Evolutionary conservation across 148 eudicot genomes (phyloP).

Genomic region (Fallopia convolvulus): DNA sequence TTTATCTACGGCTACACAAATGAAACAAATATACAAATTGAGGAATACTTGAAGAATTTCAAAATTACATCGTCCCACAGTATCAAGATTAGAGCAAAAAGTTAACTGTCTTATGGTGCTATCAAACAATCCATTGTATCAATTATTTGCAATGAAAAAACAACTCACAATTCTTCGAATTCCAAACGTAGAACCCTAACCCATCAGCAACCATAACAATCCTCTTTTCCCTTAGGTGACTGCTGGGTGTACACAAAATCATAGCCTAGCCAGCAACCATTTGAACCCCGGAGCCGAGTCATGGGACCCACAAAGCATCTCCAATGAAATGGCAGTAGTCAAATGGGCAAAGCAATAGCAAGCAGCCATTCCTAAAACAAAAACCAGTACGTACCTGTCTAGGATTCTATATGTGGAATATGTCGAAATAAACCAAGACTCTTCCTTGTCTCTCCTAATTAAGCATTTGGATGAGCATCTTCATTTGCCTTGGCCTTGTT

Average conservation of each 20-base stretch:
- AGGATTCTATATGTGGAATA: not conserved
- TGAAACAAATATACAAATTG: no score
- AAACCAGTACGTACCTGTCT: not conserved
- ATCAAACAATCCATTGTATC: not conserved
- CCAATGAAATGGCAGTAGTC: not conserved
- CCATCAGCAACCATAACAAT: not conserved
- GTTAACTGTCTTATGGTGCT: not conserved
- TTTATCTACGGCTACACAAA: no score
- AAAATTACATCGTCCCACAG: no score
- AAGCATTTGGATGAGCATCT: constrained; percentile 25
- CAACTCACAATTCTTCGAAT: not conserved
- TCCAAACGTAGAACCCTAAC: not conserved
- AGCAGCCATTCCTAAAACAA: constrained; percentile 1
- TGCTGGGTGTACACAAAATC: not conserved
- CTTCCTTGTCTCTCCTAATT: not conserved
- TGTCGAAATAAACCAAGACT: not conserved
- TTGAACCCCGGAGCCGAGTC: not conserved
- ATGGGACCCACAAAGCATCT: not conserved
- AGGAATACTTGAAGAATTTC: no score
- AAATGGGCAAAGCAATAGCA: not conserved
- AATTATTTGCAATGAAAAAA: not conserved
- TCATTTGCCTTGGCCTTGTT: constrained; percentile 37
- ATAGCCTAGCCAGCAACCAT: not conserved
- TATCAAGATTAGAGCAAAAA: no score
- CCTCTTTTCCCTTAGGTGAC: not conserved